A percentile compares a stretch with the other conserved stretches of the same genome.
These are phyloP conservation scores for Penicillium sp. DNA, from an alignment of 2,329 filamentous ascomycete genomes.

Conservation along the genomic window DNA sequence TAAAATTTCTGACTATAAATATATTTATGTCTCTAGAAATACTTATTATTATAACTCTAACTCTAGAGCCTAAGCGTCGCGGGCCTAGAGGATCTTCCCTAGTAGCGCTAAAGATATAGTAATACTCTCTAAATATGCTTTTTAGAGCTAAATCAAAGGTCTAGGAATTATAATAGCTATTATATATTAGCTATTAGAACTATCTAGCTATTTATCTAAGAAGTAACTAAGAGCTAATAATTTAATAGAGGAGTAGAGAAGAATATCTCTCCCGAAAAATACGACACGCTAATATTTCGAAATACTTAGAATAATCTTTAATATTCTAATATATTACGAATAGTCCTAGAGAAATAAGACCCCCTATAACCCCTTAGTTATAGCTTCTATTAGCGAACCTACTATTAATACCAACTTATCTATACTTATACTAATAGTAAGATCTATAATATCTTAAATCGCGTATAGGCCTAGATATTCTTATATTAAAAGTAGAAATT, in stretches of 20 bases:
- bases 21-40: constrained; percentile 19
- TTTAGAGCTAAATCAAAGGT: constrained; percentile 21
- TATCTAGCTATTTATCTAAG: constrained; percentile 9
- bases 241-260: constrained; percentile 2
- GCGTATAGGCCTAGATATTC: constrained; percentile 10
- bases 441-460: constrained; percentile 15
- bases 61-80: constrained; percentile 5
- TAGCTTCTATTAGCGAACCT: no score
- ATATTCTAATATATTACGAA: constrained; percentile 16
- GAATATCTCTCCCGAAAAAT: constrained; percentile 15
- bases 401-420: background rate
- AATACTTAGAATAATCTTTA: constrained; percentile 11
- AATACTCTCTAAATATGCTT: constrained; percentile 14
- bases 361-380: constrained; percentile 9
- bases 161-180: constrained; percentile 23
- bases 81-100: background rate
- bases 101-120: constrained; percentile 15
- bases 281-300: constrained; percentile 5
- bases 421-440: constrained; percentile 14
- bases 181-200: constrained; percentile 17
- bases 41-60: constrained; percentile 17
- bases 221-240: constrained; percentile 5
- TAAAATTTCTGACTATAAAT: constrained; percentile 25
- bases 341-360: constrained; percentile 17
- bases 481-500: constrained; percentile 16